Base-by-base conservation (phyloP, 768 basidiomycete genomes). In the Podaxis mareebaensis region DNA sequence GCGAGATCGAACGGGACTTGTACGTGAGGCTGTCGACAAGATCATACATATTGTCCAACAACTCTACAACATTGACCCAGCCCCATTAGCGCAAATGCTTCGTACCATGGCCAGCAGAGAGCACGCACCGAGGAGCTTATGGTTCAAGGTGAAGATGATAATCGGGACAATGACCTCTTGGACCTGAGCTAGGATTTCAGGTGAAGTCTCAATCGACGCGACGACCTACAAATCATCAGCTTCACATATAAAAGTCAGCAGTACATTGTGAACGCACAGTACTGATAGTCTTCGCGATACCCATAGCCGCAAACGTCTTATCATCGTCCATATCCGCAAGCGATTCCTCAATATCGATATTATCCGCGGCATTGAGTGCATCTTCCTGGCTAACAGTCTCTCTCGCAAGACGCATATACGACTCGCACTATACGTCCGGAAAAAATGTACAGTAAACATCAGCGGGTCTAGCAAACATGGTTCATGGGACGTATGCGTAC, bases 31-130 rank as follows among this genome's bases (percentile, higher is more conserved):
- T 90, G 69, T 96, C 95, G 55, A 93, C 85, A 57, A 96, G 77
- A 66, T 94, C 92, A 72, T 89, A 95, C 79, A 92, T 85, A 71
- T 92, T 91, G 75, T 95, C 93, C 70, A 92, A 89, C 48, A 96
- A 77, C 70, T 96, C 94, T 92, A 68, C 10, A 65, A 55, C 33
- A 33, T 10, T 33, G 33, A 10, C 62, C 40, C 26, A 59, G 39
- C 30, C 55, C 53, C 56, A 42, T 58, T 28, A 51, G 58, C 20
- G 56, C 28, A 20, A 36, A 17, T 3, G 10, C 13, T 36, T n/a
- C 30, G 10, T n/a, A 46, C 15, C 3, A 38, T 1, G 30, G 49
- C n/a, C 53, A 46, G 30, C 17, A 49, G 11, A 22, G 58, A 26
- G 11, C 7, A 76, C 85, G 44, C 60, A 92, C 93, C 92, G 57